A percentile compares a stretch with the other conserved stretches of the same genome.
These are phyloP conservation scores for Fraxinus ornus DNA, from an alignment of 305 asterid genomes.

Conservation along the genomic window DNA sequence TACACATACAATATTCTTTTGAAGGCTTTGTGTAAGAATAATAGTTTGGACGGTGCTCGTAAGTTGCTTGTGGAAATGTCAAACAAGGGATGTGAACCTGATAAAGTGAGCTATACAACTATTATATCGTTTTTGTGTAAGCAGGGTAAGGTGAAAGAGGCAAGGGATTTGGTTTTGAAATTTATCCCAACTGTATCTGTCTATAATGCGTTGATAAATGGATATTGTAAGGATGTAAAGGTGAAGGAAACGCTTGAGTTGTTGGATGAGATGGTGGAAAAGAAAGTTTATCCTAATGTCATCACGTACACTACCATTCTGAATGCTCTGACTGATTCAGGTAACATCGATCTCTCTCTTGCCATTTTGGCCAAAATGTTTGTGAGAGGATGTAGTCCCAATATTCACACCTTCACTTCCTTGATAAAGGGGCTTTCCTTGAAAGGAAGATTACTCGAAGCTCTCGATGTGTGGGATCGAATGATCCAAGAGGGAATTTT, in stretches of 20 bases:
- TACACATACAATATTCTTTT: constrained; percentile 78
- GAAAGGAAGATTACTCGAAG: constrained; percentile 55
- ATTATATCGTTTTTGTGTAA: constrained; percentile 71
- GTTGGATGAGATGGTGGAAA: constrained; percentile 57
- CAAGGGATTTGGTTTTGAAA: constrained; percentile 56
- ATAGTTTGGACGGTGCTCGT: constrained; percentile 60
- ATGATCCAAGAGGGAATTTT: constrained; percentile 53
- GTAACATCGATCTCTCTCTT: constrained; percentile 44
- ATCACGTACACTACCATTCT: constrained; percentile 57
- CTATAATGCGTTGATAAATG: constrained; percentile 68
- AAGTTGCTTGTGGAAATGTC: constrained; percentile 82
- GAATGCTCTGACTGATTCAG: constrained; percentile 52
- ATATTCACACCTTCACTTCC: constrained; percentile 65
- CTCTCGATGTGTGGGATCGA: constrained; percentile 47
- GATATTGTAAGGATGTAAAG: constrained; percentile 53
- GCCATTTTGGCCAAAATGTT: constrained; percentile 78
- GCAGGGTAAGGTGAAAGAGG: constrained; percentile 56
- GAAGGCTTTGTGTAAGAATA: constrained; percentile 83
- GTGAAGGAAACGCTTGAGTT: constrained; percentile 49
- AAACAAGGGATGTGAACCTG: constrained; percentile 73
- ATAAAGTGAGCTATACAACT: constrained; percentile 78
- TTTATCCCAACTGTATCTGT: constrained; percentile 50
- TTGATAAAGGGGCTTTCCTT: constrained; percentile 66
- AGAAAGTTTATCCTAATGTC: constrained; percentile 60
- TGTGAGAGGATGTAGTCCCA: constrained; percentile 63